Base-by-base conservation (phyloP, 257 asterid genomes). In the Phtheirospermum japonicum region DNA sequence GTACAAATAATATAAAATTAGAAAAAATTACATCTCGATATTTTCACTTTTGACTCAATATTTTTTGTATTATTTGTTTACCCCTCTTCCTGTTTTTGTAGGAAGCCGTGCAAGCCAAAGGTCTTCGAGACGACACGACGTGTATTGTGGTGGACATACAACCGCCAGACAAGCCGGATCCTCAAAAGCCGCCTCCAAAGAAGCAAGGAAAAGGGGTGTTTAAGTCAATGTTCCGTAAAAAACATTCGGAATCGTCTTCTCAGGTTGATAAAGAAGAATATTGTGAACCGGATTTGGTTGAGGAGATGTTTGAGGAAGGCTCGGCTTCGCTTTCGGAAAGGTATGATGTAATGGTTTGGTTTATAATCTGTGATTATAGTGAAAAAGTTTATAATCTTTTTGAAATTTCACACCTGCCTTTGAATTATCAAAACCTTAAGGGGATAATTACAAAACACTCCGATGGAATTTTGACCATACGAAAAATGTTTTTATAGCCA, bases 111-210 rank as follows among this genome's bases (percentile, higher is more conserved):
- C 77, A 71, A 55, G 81, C 78, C 48, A 87, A 87, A 80, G 99
- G 99, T 50, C 88, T 94, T 51, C 77, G 96, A 74, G 99, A 94
- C 54, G 99, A 94, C 69, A 94, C 99, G 14, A 94, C 99, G 17
- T 94, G 99, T 70, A 87, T 94, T 63, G 99, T 94, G 11, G 83
- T 90, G 56, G 96, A 94, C 73, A 72, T 94, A 67, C 85, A 66
- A 57, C 97, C 94, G 23, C 85, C 83, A 0, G 93, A 84, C 76
- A 94, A 85, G 74, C 72, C 82, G n/a, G 82, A 62, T 39, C 87
- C 85, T 32, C 88, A 88, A 31, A 66, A 71, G 45, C 76, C 82
- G 14, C 90, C 86, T 51, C 80, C 72, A 28, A 90, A 85, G 79
- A 90, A 83, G 85, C 88, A 80, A 37, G 87, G 86, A n/a, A 89